Base-by-base conservation (phyloP, 108 stramenopile genomes). In the Cyclotella choctawhatcheeana region DNA sequence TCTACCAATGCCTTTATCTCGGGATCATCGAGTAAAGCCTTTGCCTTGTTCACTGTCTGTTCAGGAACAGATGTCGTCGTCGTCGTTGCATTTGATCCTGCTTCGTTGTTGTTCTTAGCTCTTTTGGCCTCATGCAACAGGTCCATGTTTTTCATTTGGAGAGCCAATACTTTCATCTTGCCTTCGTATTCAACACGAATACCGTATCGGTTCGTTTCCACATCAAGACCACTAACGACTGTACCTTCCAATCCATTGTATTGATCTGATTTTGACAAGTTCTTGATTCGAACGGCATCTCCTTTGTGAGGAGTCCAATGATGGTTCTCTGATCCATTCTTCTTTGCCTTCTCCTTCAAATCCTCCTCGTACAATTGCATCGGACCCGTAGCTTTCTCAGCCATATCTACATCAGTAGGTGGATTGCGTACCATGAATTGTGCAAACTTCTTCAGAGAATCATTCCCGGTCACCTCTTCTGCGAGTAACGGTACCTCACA, bases 401-500 rank as follows among this genome's bases (percentile, higher is more conserved):
- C 55, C 2, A 33, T 44, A 13, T 65, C 65, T 0, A 30, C 74
- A 14, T 18, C 63, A 30, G 55, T 26, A 13, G 78, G 73, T 0
- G 58, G 68, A 64, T 77, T 48, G 52, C 68, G 34, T 3, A 79
- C 63, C 78, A 73, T 79, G 24, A 40, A 59, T 30, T 44, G 25
- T 22, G 48, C 77, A 68, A 79, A 79, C 56, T 65, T 66, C 21
- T 26, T 17, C 1, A 79, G 65, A 31, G 77, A 71, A 27, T 79
- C 77, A 34, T 50, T 79, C 7, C 77, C 77, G 14, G 77, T 73
- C 10, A 79, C 73, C 44, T 79, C 77, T 65, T 79, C 77, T 14
- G 77, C 72, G 44, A 79, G 77, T n/a, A 79, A 31, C 2, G 71
- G 77, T 4, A 79, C 64, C 71, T 73, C 77, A 47, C 77, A 79